Evolutionary conservation across 1,139 yeast genomes (phyloP).

Genomic region (Scheffersomyces quercinus): DNA sequence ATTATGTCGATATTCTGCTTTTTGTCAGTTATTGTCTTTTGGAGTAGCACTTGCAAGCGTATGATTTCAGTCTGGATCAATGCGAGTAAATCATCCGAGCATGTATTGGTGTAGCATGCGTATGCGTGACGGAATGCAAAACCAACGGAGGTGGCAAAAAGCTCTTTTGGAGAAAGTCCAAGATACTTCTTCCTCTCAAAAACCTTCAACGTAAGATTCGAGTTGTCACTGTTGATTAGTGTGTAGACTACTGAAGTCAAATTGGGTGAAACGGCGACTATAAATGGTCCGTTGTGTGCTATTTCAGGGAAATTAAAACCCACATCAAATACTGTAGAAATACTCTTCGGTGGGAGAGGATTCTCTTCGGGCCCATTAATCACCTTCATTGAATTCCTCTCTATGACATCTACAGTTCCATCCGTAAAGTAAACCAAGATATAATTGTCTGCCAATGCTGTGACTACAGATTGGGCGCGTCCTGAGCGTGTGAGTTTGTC

Average conservation of each 20-base stretch:
- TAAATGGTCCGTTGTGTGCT: slow-evolving; percentile 27
- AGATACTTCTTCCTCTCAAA: slow-evolving; percentile 23
- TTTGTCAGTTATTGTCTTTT: slow-evolving; percentile 17
- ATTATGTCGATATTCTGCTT: slow-evolving; percentile 17
- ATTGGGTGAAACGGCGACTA: slow-evolving; percentile 58
- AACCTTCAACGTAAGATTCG: slow-evolving; percentile 28
- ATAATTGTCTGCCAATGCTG: slow-evolving; percentile 24
- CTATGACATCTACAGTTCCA: slow-evolving; percentile 46
- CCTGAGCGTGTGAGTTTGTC: slow-evolving; percentile 26
- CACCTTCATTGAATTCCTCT: slow-evolving; percentile 32
- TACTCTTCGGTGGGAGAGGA: slow-evolving; percentile 25
- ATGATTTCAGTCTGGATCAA: slow-evolving; percentile 50
- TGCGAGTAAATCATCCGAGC: slow-evolving; percentile 67
- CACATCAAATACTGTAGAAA: slow-evolving; percentile 53
- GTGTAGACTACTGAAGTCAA: slow-evolving; percentile 49
- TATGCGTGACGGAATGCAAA: slow-evolving; percentile 66
- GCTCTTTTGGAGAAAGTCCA: slow-evolving; percentile 27
- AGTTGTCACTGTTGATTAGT: slow-evolving; percentile 18
- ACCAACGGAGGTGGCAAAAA: slow-evolving; percentile 53
- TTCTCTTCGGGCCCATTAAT: slow-evolving; percentile 11
- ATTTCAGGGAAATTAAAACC: slow-evolving; percentile 52
- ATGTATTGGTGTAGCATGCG: slow-evolving; percentile 63
- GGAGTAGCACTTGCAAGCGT: slow-evolving; percentile 20
- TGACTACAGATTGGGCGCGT: slow-evolving; percentile 19
- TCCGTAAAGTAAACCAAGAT: slow-evolving; percentile 31